These are phyloP conservation scores for Allium fistulosum DNA, from an alignment of 106 monocot genomes.

Conservation along the genomic window DNA sequence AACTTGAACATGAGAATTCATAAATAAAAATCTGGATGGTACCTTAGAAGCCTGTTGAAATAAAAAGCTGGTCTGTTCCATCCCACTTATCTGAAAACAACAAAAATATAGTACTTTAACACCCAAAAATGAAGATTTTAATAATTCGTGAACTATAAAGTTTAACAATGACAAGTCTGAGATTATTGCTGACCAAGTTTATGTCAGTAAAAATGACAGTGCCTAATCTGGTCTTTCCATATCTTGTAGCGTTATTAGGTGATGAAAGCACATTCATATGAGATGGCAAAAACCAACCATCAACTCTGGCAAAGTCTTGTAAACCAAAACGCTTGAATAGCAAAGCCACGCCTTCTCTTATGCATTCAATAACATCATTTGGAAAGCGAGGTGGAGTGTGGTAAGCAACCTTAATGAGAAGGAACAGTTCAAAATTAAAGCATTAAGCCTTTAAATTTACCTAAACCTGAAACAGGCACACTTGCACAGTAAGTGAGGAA, in stretches of 20 bases:
- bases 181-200: conserved; percentile 55
- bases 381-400: conserved; percentile 88
- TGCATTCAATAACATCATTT: conserved; percentile 53
- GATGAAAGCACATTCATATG: conserved; percentile 20
- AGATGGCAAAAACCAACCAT: conserved; percentile 87
- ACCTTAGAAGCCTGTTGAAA: conserved; percentile 99
- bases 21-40: background rate
- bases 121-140: background rate
- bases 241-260: conserved; percentile 21
- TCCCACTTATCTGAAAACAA: conserved; percentile 79
- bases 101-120: background rate
- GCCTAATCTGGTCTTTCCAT: conserved; percentile 59
- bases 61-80: conserved; percentile 97
- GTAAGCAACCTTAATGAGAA: conserved; percentile 61
- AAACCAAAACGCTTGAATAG: conserved; percentile 53
- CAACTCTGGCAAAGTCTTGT: conserved; percentile 84
- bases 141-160: background rate
- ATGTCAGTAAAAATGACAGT: conserved; percentile 81
- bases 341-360: conserved; percentile 67
- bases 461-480: too few relatives aligned
- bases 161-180: conserved; percentile 1
- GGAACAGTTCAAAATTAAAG: background rate
- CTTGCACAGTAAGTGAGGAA: too few relatives aligned
- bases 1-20: too few relatives aligned
- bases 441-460: too few relatives aligned